phyloP scores from a whole-genome alignment of 2,329 filamentous ascomycete genomes.

The Periglandula ipomoeae region DNA sequence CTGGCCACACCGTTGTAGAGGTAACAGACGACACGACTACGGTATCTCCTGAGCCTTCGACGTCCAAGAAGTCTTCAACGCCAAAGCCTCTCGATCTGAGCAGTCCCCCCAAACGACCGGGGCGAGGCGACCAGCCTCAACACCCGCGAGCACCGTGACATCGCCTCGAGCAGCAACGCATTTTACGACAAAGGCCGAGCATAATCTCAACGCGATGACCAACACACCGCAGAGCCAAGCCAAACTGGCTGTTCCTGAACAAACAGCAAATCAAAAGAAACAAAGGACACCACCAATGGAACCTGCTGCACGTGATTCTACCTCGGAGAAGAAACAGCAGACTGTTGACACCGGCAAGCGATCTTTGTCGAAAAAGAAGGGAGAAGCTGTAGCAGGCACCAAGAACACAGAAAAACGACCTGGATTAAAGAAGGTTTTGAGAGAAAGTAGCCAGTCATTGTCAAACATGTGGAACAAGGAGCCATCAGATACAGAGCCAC shows the following conservation, averaged over 20 bases:
- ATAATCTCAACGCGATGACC: not conserved
- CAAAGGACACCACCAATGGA: slow-evolving; percentile 26
- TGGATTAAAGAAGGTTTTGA: slow-evolving; percentile 37
- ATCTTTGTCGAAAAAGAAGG: slow-evolving; percentile 20
- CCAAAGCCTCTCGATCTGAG: not conserved
- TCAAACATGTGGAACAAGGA: slow-evolving; percentile 43
- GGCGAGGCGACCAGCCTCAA: not conserved
- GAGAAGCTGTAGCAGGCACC: slow-evolving; percentile 13
- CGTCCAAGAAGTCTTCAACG: not conserved
- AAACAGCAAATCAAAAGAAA: slow-evolving; percentile 37
- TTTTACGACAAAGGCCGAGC: not conserved
- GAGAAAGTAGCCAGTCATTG: slow-evolving; percentile 37
- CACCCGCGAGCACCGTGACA: slow-evolving; percentile 1
- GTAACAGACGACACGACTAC: slow-evolving; percentile 15
- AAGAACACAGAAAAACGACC: slow-evolving; percentile 15
- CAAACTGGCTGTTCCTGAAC: not conserved
- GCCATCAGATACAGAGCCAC: slow-evolving; percentile 16
- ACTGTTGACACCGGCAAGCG: slow-evolving; percentile 6
- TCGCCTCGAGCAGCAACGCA: slow-evolving; percentile 10
- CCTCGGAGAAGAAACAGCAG: slow-evolving; percentile 5
- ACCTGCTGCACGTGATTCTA: slow-evolving; percentile 11
- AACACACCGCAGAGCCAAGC: not conserved
- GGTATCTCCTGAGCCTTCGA: not conserved
- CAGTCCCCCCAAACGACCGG: not conserved
- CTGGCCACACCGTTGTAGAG: slow-evolving; percentile 18